phyloP scores from a whole-genome alignment of 768 basidiomycete genomes.

The Baorangia bicolor region DNA sequence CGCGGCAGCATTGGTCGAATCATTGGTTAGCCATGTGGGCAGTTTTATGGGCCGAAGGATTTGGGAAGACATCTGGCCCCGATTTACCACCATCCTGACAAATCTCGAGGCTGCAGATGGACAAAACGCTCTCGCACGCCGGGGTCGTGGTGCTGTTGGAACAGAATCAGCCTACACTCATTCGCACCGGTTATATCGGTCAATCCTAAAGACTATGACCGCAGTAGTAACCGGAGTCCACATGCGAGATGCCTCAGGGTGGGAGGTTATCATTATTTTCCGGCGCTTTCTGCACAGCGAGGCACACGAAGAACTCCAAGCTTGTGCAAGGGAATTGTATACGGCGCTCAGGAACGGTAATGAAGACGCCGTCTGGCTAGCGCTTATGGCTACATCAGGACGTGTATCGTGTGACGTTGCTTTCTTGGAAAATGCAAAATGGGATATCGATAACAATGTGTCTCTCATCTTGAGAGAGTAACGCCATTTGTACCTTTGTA shows the following conservation, averaged over 20 bases:
- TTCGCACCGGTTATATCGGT: conserved; percentile 77
- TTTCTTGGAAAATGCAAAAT: conserved; percentile 55
- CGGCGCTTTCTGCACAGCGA: conserved; percentile 70
- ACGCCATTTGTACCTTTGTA: conserved; percentile 21
- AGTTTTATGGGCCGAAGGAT: conserved; percentile 83
- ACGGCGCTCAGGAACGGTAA: conserved; percentile 57
- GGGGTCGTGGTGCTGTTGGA: conserved; percentile 50
- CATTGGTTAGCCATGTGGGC: conserved; percentile 68
- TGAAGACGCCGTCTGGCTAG: conserved; percentile 84
- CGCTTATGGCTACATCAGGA: conserved; percentile 54
- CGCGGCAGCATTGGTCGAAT: conserved; percentile 71
- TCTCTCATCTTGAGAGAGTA: conserved; percentile 27
- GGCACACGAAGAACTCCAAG: conserved; percentile 74
- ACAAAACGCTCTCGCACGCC: conserved; percentile 62
- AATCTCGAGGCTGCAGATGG: conserved; percentile 63
- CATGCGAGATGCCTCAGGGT: conserved; percentile 65
- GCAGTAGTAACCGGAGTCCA: conserved; percentile 66
- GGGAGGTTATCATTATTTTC: conserved; percentile 79
- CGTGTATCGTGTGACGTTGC: conserved; percentile 39
- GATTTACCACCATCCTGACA: conserved; percentile 59
- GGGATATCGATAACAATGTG: conserved; percentile 57
- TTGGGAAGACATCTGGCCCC: conserved; percentile 94
- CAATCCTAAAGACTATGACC: conserved; percentile 72
- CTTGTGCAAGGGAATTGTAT: conserved; percentile 64
- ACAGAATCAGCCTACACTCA: conserved; percentile 75